Evolutionary conservation across 768 basidiomycete species (phyloP).

Genomic region (Lactifluus pinguis): DNA sequence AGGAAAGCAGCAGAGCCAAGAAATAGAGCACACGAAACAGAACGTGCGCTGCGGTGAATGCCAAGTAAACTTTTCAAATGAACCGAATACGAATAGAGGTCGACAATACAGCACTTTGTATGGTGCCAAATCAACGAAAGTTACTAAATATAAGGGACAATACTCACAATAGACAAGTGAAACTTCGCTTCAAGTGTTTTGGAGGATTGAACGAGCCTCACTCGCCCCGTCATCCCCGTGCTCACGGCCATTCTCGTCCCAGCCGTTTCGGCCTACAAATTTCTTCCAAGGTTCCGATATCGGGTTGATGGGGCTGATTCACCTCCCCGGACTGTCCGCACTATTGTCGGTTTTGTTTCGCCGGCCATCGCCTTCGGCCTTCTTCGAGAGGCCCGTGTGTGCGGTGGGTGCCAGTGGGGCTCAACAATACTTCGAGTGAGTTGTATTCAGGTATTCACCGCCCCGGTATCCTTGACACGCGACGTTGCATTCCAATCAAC

Average conservation of each 20-base stretch:
- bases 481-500: neutral
- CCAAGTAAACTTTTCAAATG: slow-evolving; percentile 43
- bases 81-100: neutral
- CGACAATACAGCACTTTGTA: slow-evolving; percentile 28
- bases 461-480: neutral
- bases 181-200: slow-evolving; percentile 45
- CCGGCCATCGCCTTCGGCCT: neutral
- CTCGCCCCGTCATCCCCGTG: too few relatives aligned
- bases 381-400: neutral
- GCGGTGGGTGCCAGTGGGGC: neutral
- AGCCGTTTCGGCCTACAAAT: too few relatives aligned
- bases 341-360: neutral
- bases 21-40: slow-evolving; percentile 53
- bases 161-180: slow-evolving; percentile 55
- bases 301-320: neutral
- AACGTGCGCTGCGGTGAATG: slow-evolving; percentile 35
- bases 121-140: slow-evolving; percentile 21
- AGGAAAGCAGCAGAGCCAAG: slow-evolving; percentile 60
- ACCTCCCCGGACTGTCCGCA: neutral
- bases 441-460: neutral
- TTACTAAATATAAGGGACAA: neutral
- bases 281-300: neutral
- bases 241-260: too few relatives aligned
- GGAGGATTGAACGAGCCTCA: too few relatives aligned
- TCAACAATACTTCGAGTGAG: neutral